phyloP scores from a whole-genome alignment of 2,329 filamentous ascomycete species.

The Ramularia endophylla region DNA sequence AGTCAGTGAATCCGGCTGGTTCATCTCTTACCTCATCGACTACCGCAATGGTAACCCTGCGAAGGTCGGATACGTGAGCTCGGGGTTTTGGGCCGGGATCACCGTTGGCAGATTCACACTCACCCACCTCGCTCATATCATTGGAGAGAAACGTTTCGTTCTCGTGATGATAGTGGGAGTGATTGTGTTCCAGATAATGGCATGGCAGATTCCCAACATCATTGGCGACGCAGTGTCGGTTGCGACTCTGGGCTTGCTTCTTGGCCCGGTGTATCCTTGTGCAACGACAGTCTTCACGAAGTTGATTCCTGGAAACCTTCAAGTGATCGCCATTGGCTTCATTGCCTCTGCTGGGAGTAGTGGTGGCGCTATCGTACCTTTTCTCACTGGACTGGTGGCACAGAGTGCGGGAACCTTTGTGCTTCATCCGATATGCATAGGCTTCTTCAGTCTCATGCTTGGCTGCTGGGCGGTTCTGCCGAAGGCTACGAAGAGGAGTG shows the following conservation, averaged over 20 bases:
- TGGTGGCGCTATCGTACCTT: constrained; percentile 62
- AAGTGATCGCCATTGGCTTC: constrained; percentile 59
- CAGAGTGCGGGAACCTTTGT: constrained; percentile 59
- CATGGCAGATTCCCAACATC: constrained; percentile 50
- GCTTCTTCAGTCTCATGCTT: constrained; percentile 59
- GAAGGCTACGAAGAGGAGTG: constrained; percentile 44
- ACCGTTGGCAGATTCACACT: constrained; percentile 56
- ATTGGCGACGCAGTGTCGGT: constrained; percentile 46
- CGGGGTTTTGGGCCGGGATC: constrained; percentile 56
- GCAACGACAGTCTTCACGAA: constrained; percentile 59
- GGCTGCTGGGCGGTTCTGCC: constrained; percentile 60
- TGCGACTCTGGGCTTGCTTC: constrained; percentile 61
- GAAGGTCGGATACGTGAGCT: constrained; percentile 72
- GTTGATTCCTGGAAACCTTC: constrained; percentile 53
- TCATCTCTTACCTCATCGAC: constrained; percentile 76
- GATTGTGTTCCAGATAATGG: constrained; percentile 64
- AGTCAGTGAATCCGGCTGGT: constrained; percentile 79
- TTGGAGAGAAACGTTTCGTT: constrained; percentile 68
- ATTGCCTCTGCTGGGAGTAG: constrained; percentile 65
- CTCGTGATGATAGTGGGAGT: constrained; percentile 57
- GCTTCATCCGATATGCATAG: constrained; percentile 61
- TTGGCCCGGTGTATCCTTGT: constrained; percentile 77
- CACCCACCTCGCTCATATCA: constrained; percentile 56
- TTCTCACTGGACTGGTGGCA: constrained; percentile 59
- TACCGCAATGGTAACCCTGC: constrained; percentile 63